Base-by-base conservation (phyloP, 140 eudicot species). In the Cichorium intybus region DNA sequence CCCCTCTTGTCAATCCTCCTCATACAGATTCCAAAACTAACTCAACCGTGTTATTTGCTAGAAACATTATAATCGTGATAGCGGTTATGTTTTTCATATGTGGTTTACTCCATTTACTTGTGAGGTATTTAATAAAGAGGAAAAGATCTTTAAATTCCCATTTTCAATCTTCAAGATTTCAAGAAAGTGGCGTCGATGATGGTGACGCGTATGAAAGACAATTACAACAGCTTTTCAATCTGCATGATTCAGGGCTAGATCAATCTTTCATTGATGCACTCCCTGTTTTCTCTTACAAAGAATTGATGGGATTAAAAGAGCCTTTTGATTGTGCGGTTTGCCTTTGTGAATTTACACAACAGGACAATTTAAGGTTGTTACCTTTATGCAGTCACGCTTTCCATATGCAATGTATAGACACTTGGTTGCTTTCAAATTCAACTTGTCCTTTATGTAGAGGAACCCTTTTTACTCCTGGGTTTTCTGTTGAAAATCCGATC, bases 311-410 rank as follows among this genome's bases (percentile, higher is more conserved):
- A 7, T 65, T 76, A n/a, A 86, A 88, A 63, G 99, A 93, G 84
- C 97, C 97, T 27, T 93, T 88, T 74, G 99, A 93, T 74, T 93
- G 99, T 68, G 99, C 97, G 66, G 97, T 93, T 64, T 93, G 99
- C 27, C 37, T 93, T 2, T 85, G 95, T 75, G 97, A 93, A 59
- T 93, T 93, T 60, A 71, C 88, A n/a, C 81, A 84, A 56, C 81
- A 83, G 55, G 99, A 88, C 57, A 77, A 78, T 33, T n/a, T 93
- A 26, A 81, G 99, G 45, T 35, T 93, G 61, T 66, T 88, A 4
- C 99, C 99, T 5, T 56, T 82, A 34, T 93, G 99, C 65, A 78
- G 95, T 50, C 99, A 93, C 77, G 99, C 99, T 50, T 93, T 93
- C 65, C 99, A 93, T 78, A 78, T 93, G 71, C 85, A 82, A 33